phyloP scores from a whole-genome alignment of 805 yeast genomes.

The Kluyveromyces siamensis region DNA sequence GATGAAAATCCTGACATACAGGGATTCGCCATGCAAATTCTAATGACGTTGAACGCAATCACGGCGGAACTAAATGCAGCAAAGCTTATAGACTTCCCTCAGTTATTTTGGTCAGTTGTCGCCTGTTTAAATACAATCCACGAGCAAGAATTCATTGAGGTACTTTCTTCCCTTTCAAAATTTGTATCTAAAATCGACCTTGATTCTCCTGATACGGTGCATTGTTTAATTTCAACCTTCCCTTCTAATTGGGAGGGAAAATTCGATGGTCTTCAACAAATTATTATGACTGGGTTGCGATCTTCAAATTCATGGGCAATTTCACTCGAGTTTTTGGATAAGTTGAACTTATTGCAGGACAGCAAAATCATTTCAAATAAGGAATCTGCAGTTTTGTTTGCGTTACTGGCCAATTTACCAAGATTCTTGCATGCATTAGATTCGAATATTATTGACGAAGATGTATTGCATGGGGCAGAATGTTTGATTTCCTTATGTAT shows the following conservation, averaged over 20 bases:
- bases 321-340: constrained; percentile 63
- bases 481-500: constrained; percentile 56
- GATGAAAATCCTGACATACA: constrained; percentile 87
- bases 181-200: constrained; percentile 80
- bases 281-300: constrained; percentile 73
- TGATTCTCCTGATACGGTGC: constrained; percentile 76
- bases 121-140: constrained; percentile 86
- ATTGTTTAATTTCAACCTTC: constrained; percentile 73
- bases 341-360: constrained; percentile 54
- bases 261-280: constrained; percentile 78
- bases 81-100: constrained; percentile 80
- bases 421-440: constrained; percentile 78
- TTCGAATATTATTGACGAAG: constrained; percentile 39
- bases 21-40: constrained; percentile 93
- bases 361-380: constrained; percentile 73
- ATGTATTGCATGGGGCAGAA: constrained; percentile 43
- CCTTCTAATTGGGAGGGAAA: constrained; percentile 96
- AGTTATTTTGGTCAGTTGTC: constrained; percentile 88
- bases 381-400: constrained; percentile 57
- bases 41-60: constrained; percentile 91
- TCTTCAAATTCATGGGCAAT: constrained; percentile 75
- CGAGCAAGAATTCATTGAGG: constrained; percentile 88
- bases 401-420: constrained; percentile 73
- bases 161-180: constrained; percentile 70
- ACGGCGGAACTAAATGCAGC: constrained; percentile 77